Base-by-base conservation (phyloP, 139 green algal species). In the Asterochloris erici region DNA sequence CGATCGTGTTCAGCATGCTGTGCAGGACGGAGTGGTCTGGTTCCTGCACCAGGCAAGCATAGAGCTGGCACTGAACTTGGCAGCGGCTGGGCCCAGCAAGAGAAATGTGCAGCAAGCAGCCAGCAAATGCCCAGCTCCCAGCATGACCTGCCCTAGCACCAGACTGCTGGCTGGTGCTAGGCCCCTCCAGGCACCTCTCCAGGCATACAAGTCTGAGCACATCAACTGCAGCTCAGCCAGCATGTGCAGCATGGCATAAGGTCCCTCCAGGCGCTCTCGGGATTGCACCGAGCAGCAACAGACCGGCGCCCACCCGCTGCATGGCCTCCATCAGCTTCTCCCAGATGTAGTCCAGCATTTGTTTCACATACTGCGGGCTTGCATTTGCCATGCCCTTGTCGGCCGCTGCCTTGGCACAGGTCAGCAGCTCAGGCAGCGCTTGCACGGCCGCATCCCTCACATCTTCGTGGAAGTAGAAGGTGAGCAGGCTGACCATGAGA, bases 381-480 rank as follows among this genome's bases (percentile, higher is more conserved):
- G 83, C 83, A 28, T 73, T 28, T 63, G 78, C 64, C 62, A 63
- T 64, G 15, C 90, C 88, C 88, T 96, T 95, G 79, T 94, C 85
- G 16, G 93, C 79, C 16, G 92, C 94, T 23, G 89, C 61, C 78
- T 94, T 91, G 26, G 86, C 92, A 21, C 86, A 89, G 54, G 90
- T 86, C 78, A 99, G 88, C 85, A 99, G 90, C 84, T 97, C 91
- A 19, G 97, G 94, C 71, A 99, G 80, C 11, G 87, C 86, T 82
- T 93, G 83, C 23, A 92, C 88, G 11, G 92, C 92, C 27, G 88
- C 88, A 9, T 85, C 81, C 0, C 93, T 84, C 78, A 98, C 95
- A 60, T 99, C 97, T 85, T 99, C 97, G 74, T 98, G 94, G 89
- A 99, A 98, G 85, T 97, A 98, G 78, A 99, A 99, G 76, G 96